Percentiles rank a stretch among this genome's conserved stretches.
These are phyloP conservation scores for Tolypocladium endophyticum DNA, from an alignment of 2,329 filamentous ascomycete genomes.

Conservation along the genomic window DNA sequence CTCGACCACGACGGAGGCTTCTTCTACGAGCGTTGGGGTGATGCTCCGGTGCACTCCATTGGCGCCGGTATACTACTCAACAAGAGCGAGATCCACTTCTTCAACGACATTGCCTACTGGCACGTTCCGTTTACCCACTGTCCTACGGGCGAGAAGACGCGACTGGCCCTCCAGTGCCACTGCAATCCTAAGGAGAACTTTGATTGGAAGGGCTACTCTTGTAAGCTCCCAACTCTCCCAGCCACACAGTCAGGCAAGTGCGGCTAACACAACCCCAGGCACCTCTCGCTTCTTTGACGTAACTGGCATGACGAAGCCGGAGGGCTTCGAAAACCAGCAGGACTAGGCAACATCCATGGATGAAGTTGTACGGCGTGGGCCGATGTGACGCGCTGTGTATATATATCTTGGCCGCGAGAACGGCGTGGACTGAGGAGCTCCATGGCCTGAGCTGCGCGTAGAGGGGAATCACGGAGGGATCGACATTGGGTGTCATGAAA, in stretches of 20 bases:
- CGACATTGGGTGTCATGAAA: neutral
- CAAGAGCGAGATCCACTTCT: conserved; percentile 95
- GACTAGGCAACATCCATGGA: conserved; percentile 23
- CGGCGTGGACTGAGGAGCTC: neutral
- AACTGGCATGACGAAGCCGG: conserved; percentile 71
- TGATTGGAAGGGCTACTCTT: conserved; percentile 98
- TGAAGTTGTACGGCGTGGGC: neutral
- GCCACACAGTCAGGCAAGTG: neutral
- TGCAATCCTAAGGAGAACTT: conserved; percentile 97
- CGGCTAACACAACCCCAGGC: conserved; percentile 13
- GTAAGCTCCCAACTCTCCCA: conserved; percentile 41
- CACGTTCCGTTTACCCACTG: conserved; percentile 98
- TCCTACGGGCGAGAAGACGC: conserved; percentile 77
- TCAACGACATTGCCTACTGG: conserved; percentile 97
- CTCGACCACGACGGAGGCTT: conserved; percentile 90
- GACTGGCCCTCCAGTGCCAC: conserved; percentile 79
- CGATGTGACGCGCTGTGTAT: neutral
- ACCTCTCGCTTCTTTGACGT: conserved; percentile 79
- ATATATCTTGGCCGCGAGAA: neutral
- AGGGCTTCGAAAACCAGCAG: conserved; percentile 68
- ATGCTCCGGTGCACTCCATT: conserved; percentile 97
- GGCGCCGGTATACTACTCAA: conserved; percentile 77
- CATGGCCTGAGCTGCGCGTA: neutral
- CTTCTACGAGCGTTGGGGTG: conserved; percentile 98
- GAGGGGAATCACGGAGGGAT: neutral